Evolutionary conservation across 2,329 filamentous ascomycete genomes (phyloP).

Genomic region (Sporothrix brunneoviolacea): DNA sequence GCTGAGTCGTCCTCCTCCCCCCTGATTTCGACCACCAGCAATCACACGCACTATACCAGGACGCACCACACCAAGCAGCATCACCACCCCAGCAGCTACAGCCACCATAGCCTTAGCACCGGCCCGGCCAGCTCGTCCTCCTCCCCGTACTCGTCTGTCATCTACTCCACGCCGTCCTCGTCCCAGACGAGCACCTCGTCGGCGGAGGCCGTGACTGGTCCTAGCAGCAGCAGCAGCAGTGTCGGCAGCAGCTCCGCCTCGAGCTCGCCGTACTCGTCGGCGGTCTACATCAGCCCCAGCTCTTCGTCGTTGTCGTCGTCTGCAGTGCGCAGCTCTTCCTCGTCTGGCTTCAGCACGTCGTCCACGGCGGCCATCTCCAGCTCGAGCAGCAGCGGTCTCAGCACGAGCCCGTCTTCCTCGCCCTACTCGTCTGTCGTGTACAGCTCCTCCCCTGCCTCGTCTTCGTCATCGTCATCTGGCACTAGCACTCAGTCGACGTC

Average conservation of each 20-base stretch:
- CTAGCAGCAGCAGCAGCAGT: too few species aligned
- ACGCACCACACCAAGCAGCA: too few species aligned
- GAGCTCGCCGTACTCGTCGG: background rate
- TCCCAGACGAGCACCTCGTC: too few species aligned
- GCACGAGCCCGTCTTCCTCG: background rate
- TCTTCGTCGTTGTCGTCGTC: background rate
- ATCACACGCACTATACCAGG: too few species aligned
- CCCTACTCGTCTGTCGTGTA: background rate
- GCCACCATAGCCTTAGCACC: too few species aligned
- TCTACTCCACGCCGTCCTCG: background rate
- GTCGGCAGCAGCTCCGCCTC: too few species aligned
- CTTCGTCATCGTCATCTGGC: background rate
- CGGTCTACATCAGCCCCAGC: background rate
- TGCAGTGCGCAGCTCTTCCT: background rate
- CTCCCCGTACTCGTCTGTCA: background rate
- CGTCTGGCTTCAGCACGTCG: background rate
- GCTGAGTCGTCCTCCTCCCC: too few species aligned
- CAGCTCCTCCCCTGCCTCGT: background rate
- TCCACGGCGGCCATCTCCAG: background rate
- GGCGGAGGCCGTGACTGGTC: too few species aligned
- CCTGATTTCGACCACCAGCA: too few species aligned
- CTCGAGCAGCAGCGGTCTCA: background rate
- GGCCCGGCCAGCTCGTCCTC: too few species aligned
- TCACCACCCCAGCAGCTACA: too few species aligned
- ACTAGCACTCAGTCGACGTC: background rate